These are phyloP conservation scores for Aspergillus cristatus DNA, from an alignment of 495 filamentous ascomycete genomes.

Conservation along the genomic window DNA sequence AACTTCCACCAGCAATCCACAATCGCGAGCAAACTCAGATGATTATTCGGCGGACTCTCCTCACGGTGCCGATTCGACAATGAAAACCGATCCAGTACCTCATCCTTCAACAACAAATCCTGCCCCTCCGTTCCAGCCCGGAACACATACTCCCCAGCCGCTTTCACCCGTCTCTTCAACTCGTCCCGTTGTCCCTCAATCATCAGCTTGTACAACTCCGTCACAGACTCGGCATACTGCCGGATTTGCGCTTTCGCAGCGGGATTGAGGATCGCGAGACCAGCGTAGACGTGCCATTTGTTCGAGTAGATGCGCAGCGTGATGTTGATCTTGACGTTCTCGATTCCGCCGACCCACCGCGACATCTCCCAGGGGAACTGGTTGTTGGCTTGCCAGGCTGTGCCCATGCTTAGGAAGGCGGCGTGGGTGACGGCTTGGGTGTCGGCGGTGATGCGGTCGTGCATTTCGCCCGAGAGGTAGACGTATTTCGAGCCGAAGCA, in stretches of 20 bases:
- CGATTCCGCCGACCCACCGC: conserved; percentile 91
- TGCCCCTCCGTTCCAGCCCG: conserved; percentile 42
- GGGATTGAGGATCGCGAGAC: conserved; percentile 92
- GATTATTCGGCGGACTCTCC: conserved; percentile 73
- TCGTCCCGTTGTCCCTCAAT: conserved; percentile 72
- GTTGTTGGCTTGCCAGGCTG: conserved; percentile 84
- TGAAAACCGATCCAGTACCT: conserved; percentile 79
- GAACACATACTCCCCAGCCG: conserved; percentile 77
- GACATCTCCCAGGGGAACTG: conserved; percentile 94
- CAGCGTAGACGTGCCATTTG: conserved; percentile 99
- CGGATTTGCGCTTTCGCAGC: conserved; percentile 83
- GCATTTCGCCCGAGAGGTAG: conserved; percentile 72
- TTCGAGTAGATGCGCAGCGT: conserved; percentile 94
- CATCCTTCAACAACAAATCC: conserved; percentile 67
- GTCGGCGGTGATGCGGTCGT: conserved; percentile 95
- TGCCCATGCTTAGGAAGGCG: conserved; percentile 94
- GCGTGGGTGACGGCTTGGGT: conserved; percentile 97
- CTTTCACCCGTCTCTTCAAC: conserved; percentile 67
- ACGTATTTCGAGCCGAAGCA: conserved; percentile 79
- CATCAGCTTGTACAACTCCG: conserved; percentile 94
- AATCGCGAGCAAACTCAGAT: conserved; percentile 91
- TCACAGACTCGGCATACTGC: conserved; percentile 87
- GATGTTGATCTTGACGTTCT: conserved; percentile 98
- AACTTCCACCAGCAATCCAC: conserved; percentile 96
- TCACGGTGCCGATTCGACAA: conserved; percentile 54